Percentiles rank a stretch among this genome's conserved stretches.
Evolutionary conservation across 2,329 filamentous ascomycete species (phyloP).

Genomic region (Xylaria polymorpha): DNA sequence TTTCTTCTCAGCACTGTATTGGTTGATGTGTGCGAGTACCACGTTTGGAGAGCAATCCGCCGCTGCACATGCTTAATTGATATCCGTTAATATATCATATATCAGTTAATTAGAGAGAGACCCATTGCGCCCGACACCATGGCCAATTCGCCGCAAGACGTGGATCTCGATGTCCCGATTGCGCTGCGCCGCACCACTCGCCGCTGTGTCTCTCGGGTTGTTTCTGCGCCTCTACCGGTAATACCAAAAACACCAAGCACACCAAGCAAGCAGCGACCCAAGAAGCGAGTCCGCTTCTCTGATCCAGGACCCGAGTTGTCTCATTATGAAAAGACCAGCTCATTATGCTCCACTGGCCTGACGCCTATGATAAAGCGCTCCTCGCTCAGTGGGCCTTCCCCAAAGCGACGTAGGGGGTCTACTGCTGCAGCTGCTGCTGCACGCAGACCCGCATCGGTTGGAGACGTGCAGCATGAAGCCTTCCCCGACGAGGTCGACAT

Average conservation of each 20-base stretch:
- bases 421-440: slow-evolving; percentile 51
- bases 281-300: slow-evolving; percentile 69
- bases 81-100: neutral
- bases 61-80: slow-evolving; percentile 8
- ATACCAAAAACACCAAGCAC: slow-evolving; percentile 45
- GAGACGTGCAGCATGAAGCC: slow-evolving; percentile 34
- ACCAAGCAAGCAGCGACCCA: slow-evolving; percentile 50
- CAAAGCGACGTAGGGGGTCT: slow-evolving; percentile 57
- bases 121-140: slow-evolving; percentile 34
- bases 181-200: slow-evolving; percentile 67
- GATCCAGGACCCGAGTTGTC: slow-evolving; percentile 61
- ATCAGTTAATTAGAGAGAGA: too few species aligned
- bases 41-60: neutral
- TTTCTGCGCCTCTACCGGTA: slow-evolving; percentile 32
- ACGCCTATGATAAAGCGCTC: slow-evolving; percentile 69
- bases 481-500: slow-evolving; percentile 57
- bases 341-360: slow-evolving; percentile 60
- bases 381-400: slow-evolving; percentile 53
- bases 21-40: slow-evolving; percentile 7
- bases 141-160: slow-evolving; percentile 33
- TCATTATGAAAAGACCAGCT: slow-evolving; percentile 39
- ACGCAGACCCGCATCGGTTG: slow-evolving; percentile 21
- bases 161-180: slow-evolving; percentile 63
- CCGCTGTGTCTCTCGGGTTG: slow-evolving; percentile 47
- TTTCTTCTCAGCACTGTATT: neutral